Conservation (phyloP, 2,329 filamentous ascomycete species). For the Botrytis paeoniae region DNA sequence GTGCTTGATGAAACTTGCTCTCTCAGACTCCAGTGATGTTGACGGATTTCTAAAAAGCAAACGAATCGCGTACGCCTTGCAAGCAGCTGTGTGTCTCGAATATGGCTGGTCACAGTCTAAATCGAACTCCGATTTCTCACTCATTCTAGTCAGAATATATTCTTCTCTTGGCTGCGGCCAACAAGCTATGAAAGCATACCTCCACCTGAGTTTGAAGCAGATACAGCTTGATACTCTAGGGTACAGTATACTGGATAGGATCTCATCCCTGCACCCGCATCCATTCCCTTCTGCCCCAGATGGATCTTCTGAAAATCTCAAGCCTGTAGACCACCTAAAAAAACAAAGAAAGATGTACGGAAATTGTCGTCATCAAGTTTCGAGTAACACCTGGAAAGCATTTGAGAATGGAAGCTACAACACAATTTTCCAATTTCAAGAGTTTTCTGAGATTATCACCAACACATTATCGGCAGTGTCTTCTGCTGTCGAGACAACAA, state of each 20-base stretch:
- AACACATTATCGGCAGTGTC: constrained; percentile 30
- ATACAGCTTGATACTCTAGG: constrained; percentile 43
- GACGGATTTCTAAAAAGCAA: constrained; percentile 22
- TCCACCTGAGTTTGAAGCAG: constrained; percentile 41
- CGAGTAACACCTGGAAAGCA: constrained; percentile 34
- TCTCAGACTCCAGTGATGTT: constrained; percentile 5
- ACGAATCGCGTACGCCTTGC: constrained; percentile 30
- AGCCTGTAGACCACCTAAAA: constrained; percentile 31
- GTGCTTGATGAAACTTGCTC: constrained; percentile 35
- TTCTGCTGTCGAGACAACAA: constrained; percentile 34
- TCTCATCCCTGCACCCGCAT: constrained; percentile 42
- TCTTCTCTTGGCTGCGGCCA: constrained; percentile 40
- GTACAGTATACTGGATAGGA: constrained; percentile 40
- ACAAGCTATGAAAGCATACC: constrained; percentile 40
- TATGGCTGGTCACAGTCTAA: constrained; percentile 38
- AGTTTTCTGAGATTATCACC: constrained; percentile 33
- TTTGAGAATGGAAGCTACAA: constrained; percentile 38
- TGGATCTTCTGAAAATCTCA: constrained; percentile 22
- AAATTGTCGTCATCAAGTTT: constrained; percentile 30
- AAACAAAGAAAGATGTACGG: constrained; percentile 35
- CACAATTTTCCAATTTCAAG: constrained; percentile 36
- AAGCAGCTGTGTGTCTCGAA: constrained; percentile 37
- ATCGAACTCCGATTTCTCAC: constrained; percentile 41
- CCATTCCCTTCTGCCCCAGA: constrained; percentile 28
- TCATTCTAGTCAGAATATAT: constrained; percentile 41